A percentile compares a stretch with the other conserved stretches of the same genome.
Conservation (phyloP, 805 yeast species). For the Schwanniomyces sp. region DNA sequence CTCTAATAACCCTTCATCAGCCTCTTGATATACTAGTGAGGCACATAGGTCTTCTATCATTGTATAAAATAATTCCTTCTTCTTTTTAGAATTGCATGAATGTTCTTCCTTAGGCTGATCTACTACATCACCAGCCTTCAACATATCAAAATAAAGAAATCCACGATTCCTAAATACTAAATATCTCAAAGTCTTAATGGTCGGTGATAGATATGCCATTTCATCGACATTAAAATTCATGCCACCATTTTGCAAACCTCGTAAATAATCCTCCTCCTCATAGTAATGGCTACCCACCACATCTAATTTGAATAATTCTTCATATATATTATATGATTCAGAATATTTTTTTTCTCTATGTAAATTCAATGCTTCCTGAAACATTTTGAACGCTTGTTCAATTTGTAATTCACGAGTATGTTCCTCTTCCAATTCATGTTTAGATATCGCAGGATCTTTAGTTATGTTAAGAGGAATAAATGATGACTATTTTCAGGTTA, state of each 20-base stretch:
- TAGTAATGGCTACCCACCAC: conserved; percentile 51
- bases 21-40: conserved; percentile 66
- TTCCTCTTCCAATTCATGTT: conserved; percentile 65
- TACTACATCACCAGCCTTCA: conserved; percentile 12
- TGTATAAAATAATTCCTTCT: conserved; percentile 39
- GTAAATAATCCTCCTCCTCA: conserved; percentile 36
- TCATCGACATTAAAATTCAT: conserved; percentile 36
- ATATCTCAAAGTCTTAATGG: conserved; percentile 71
- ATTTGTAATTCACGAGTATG: conserved; percentile 89
- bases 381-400: conserved; percentile 79
- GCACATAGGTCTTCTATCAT: conserved; percentile 64
- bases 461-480: conserved; percentile 79
- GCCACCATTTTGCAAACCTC: conserved; percentile 41
- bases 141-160: conserved; percentile 53
- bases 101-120: conserved; percentile 8
- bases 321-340: conserved; percentile 56
- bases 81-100: conserved; percentile 13
- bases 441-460: conserved; percentile 66
- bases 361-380: conserved; percentile 64
- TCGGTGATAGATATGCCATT: conserved; percentile 55
- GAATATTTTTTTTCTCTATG: conserved; percentile 53
- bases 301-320: conserved; percentile 63
- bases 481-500: conserved; percentile 43
- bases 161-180: conserved; percentile 83
- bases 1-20: conserved; percentile 56